Evolutionary conservation across 2,329 filamentous ascomycete species (phyloP), one percentile per base, ranked within the genome.

Genomic region (Coleophoma crateriformis): DNA sequence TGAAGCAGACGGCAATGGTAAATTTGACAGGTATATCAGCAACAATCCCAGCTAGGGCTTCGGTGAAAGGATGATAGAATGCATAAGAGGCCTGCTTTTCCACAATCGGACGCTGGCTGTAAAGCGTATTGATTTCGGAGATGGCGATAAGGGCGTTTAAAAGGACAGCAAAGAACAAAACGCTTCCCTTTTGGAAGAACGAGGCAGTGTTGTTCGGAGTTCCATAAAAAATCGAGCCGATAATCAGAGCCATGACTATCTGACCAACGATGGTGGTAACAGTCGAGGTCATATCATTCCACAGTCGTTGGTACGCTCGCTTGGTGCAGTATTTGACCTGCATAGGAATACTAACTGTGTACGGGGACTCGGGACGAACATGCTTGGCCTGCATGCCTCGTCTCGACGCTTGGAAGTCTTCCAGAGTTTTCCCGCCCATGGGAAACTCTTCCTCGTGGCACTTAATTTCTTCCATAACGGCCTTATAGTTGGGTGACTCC

Each of bases 1-100:
- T 96, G 74, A 95, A 95, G 12, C 80, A 71, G 54, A 94, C 77
- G 1, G 82, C 71, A 61, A 92, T 91, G 14, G 68, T 20, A 10
- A 95, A 70, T 68, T 94, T 96, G 67, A 90, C 90, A 0, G 91
- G 90, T 69, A 95, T 72, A 59, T 96, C 91, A 53, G 81, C 86
- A 32, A 96, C 70, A 83, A 95, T 94, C 14, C 88, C 94, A 0
- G 90, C 83, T 45, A 92, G 76, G 13, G 90, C 89, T 73, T 96
- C 90, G 6, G 90, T 87, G 12, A 87, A 91, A 0, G 92, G 90
- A 61, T 95, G 91, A 59, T 96, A 95, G 20, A 96, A 77, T 17
- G 90, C 90, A 64, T 96, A 96, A 46, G 87, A 83, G 47, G 78
- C 73, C 60, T 97, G 91, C 66, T 96, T 96, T 64, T 96, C 90